Percentiles rank a stretch among this genome's conserved stretches.
Conservation (phyloP, 2,329 filamentous ascomycete genomes). For the Keithomyces neogunnii region DNA sequence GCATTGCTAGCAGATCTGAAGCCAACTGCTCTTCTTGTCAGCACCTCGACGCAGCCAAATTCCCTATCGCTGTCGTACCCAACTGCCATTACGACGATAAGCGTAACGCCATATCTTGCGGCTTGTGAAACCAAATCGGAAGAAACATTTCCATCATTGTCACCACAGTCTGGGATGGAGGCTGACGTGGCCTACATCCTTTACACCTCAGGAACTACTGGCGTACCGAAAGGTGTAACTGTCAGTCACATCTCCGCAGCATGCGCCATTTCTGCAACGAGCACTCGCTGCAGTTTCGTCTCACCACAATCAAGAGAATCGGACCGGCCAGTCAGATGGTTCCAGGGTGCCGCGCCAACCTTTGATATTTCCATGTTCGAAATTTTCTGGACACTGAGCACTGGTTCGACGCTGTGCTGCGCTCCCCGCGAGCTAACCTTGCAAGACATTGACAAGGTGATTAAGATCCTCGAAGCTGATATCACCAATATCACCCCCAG, state of each 20-base stretch:
- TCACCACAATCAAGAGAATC: neutral
- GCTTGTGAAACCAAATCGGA: neutral
- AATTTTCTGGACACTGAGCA: constrained; percentile 70
- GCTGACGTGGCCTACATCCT: constrained; percentile 22
- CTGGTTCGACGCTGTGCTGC: constrained; percentile 28
- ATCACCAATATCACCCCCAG: constrained; percentile 30
- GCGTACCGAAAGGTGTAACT: constrained; percentile 24
- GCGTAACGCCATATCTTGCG: neutral
- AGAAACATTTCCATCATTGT: neutral
- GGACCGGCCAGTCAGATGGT: constrained; percentile 20
- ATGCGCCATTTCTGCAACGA: constrained; percentile 22
- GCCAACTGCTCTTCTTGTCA: constrained; percentile 12
- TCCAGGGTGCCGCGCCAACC: constrained; percentile 27
- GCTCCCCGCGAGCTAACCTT: constrained; percentile 20
- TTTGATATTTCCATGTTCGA: constrained; percentile 80
- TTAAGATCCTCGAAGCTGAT: constrained; percentile 22
- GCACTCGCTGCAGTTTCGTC: constrained; percentile 7
- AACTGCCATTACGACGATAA: neutral
- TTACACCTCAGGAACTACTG: constrained; percentile 26
- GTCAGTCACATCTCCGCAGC: constrained; percentile 20
- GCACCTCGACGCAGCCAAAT: too few relatives aligned
- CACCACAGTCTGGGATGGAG: constrained; percentile 1
- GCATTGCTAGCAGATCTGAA: constrained; percentile 20
- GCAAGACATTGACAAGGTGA: constrained; percentile 12
- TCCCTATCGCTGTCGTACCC: too few relatives aligned